These are phyloP conservation scores for Tricholoma hemisulphureum DNA, from an alignment of 768 basidiomycete genomes.

Conservation along the genomic window DNA sequence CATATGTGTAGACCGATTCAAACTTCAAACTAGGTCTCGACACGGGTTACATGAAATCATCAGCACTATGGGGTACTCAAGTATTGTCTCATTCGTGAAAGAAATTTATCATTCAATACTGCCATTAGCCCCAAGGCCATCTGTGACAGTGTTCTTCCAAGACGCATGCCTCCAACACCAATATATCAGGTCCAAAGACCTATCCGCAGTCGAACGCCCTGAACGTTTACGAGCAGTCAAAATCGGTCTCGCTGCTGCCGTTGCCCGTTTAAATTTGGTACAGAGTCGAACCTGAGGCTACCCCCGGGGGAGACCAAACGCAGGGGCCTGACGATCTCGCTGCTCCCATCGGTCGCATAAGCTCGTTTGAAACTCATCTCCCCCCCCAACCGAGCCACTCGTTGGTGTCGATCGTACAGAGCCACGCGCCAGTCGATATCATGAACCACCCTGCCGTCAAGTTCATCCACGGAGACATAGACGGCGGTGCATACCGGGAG, in stretches of 20 bases:
- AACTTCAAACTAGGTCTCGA: no score
- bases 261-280: constrained; percentile 52
- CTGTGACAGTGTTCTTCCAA: constrained; percentile 53
- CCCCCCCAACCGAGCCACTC: constrained; percentile 1
- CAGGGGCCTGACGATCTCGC: constrained; percentile 41
- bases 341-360: constrained; percentile 46
- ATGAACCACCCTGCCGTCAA: constrained; percentile 64
- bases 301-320: constrained; percentile 4
- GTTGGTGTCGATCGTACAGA: constrained; percentile 49
- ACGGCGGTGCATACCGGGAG: constrained; percentile 64
- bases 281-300: background rate
- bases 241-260: constrained; percentile 76
- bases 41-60: no score
- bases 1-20: no score
- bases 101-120: background rate
- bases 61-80: no score
- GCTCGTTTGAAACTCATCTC: constrained; percentile 23
- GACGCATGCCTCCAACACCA: constrained; percentile 73
- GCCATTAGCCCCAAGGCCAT: background rate
- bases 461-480: constrained; percentile 70
- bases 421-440: constrained; percentile 53
- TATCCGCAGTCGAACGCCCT: constrained; percentile 81
- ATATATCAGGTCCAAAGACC: constrained; percentile 76
- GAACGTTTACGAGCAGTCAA: constrained; percentile 85
- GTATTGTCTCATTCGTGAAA: background rate